Base-by-base conservation (phyloP, 495 filamentous ascomycete species). In the Amphirosellinia nigrospora region DNA sequence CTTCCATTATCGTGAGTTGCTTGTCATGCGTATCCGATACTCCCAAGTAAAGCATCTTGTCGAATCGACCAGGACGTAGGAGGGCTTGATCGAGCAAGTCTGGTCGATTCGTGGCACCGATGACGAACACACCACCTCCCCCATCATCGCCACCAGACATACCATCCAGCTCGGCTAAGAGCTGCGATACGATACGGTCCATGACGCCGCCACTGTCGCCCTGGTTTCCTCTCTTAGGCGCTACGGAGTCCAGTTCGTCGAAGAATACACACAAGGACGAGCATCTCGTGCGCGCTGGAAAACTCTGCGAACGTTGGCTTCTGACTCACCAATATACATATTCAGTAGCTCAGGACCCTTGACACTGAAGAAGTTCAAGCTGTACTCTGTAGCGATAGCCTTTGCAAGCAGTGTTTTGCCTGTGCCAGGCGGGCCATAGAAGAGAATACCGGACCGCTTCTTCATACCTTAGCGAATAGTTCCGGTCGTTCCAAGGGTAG, bases 321-420 rank as follows among this genome's bases (percentile, higher is more conserved):
- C 96, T 10, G 94, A 97, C 80, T 98, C 96, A 80, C 96, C 96
- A 77, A 99, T 98, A 76, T 99, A 99, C 96, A 98, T 99, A 76
- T 99, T 99, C 21, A 99, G 89, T 74, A 99, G 80, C 81, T 99
- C 96, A 1, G 96, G 96, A 2, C 96, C 96, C 81, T 99, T 99
- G 80, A 99, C 93, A 61, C 90, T 94, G 88, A 99, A 98, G 86
- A 99, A 99, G 73, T 99, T 99, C 75, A 99, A 87, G 61, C 93
- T 96, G 84, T 98, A 98, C 74, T 98, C 96, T 0, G 96, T 98
- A 1, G 96, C 96, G 75, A 99, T 98, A 46, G 96, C 96, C 82
- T 98, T 98, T 41, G 96, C 96, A 34, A 99, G 88, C 28, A 99
- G 82, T 0, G 96, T 99, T 82, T 99, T 99, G 39, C 96, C 96